Conservation (phyloP, 2,329 filamentous ascomycete species). For the Annulohypoxylon truncatum region DNA sequence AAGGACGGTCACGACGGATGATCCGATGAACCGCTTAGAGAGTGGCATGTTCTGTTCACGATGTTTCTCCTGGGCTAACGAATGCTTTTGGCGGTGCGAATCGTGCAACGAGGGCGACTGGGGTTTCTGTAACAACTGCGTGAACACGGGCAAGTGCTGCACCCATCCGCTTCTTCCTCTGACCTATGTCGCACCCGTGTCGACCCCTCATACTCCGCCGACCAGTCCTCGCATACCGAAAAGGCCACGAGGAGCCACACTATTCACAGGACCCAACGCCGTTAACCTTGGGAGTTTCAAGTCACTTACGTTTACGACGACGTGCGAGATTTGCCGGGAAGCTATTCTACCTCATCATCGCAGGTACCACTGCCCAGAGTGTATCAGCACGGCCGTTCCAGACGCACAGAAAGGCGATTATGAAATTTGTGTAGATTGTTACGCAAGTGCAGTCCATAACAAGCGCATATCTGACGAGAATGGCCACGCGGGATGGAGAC, state of each 20-base stretch:
- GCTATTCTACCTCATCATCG: conserved; percentile 76
- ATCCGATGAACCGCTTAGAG: conserved; percentile 76
- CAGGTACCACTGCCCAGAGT: conserved; percentile 84
- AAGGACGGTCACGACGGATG: conserved; percentile 71
- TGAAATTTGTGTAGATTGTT: conserved; percentile 85
- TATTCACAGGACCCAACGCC: conserved; percentile 61
- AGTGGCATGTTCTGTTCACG: conserved; percentile 86
- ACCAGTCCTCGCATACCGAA: conserved; percentile 56
- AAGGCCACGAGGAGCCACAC: conserved; percentile 58
- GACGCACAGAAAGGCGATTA: conserved; percentile 76
- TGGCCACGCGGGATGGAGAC: conserved; percentile 82
- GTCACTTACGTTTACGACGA: conserved; percentile 76
- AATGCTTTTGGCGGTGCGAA: conserved; percentile 91
- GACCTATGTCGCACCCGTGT: conserved; percentile 61
- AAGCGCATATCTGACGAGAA: conserved; percentile 79
- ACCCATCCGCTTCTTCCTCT: conserved; percentile 84
- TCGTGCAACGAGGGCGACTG: conserved; percentile 91
- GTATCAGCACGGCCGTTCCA: conserved; percentile 64
- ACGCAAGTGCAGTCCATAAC: conserved; percentile 71
- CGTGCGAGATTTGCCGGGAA: conserved; percentile 82
- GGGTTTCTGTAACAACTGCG: conserved; percentile 91
- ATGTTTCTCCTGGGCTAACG: conserved; percentile 79
- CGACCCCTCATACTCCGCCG: conserved; percentile 50
- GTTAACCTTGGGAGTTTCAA: conserved; percentile 67
- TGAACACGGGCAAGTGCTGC: conserved; percentile 84